Evolutionary conservation across 805 yeast genomes (phyloP).

Genomic region (Pichia gijzeniarum): DNA sequence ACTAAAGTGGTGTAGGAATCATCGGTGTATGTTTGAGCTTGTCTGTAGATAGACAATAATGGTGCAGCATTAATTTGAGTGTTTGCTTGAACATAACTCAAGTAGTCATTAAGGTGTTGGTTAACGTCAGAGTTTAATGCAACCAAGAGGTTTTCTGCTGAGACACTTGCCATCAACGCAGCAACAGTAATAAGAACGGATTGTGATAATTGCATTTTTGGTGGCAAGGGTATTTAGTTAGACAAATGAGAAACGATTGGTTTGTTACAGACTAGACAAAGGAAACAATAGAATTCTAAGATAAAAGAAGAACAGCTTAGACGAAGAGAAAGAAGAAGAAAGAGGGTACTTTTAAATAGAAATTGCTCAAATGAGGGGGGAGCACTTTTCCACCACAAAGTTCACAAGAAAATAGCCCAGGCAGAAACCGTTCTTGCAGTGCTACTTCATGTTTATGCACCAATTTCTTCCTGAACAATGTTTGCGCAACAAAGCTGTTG

Average conservation of each 20-base stretch:
- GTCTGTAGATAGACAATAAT: conserved; percentile 30
- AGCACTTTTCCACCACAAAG: too few relatives aligned
- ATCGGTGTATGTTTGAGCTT: conserved; percentile 32
- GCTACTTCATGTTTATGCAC: too few relatives aligned
- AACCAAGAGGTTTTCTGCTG: conserved; percentile 27
- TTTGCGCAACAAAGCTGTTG: too few relatives aligned
- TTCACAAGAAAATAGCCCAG: too few relatives aligned
- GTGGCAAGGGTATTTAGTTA: too few relatives aligned
- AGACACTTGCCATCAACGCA: conserved; percentile 17
- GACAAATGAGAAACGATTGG: background rate
- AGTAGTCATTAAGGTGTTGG: conserved; percentile 28
- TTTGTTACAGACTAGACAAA: background rate
- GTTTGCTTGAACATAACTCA: conserved; percentile 29
- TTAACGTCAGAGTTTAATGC: conserved; percentile 34
- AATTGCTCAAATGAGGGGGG: too few relatives aligned
- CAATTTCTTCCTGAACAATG: too few relatives aligned
- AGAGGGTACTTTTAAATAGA: too few relatives aligned
- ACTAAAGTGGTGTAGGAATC: conserved; percentile 39
- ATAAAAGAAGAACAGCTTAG: too few relatives aligned
- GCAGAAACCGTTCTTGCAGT: too few relatives aligned
- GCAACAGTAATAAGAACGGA: conserved; percentile 18
- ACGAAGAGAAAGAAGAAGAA: too few relatives aligned
- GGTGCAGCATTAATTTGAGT: conserved; percentile 23
- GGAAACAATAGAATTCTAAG: too few relatives aligned
- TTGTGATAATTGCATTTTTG: conserved; percentile 22